Evolutionary conservation across 2,329 filamentous ascomycete species (phyloP).

Genomic region (Penicillium psychrosexuale): DNA sequence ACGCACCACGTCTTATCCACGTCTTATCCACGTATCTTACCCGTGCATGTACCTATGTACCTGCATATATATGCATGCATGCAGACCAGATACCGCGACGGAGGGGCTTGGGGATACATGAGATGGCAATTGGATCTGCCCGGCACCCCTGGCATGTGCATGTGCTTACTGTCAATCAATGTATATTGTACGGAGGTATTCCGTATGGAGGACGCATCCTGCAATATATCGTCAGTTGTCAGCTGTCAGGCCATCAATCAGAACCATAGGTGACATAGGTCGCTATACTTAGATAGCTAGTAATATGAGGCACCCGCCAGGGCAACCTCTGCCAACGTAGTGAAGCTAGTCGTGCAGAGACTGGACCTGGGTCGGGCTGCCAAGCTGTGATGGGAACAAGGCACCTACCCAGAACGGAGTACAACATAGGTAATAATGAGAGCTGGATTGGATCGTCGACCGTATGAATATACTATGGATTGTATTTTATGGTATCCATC

Average conservation of each 20-base stretch:
- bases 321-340: not conserved
- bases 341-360: not conserved
- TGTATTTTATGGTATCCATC: not conserved
- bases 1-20: not conserved
- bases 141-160: not conserved
- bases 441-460: not conserved
- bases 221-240: not conserved
- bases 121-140: not conserved
- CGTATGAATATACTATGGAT: not conserved
- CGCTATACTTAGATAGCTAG: not conserved
- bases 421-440: not conserved
- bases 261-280: too few species aligned
- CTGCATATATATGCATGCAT: constrained; percentile 21
- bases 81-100: constrained; percentile 3
- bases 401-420: not conserved
- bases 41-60: constrained; percentile 22
- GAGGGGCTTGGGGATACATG: not conserved
- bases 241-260: not conserved
- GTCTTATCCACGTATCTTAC: constrained; percentile 2
- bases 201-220: not conserved
- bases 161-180: not conserved
- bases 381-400: not conserved
- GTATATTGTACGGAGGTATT: not conserved
- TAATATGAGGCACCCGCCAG: not conserved
- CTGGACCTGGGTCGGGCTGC: not conserved